phyloP scores from a whole-genome alignment of 768 basidiomycete genomes.

The Auriscalpium orientale region DNA sequence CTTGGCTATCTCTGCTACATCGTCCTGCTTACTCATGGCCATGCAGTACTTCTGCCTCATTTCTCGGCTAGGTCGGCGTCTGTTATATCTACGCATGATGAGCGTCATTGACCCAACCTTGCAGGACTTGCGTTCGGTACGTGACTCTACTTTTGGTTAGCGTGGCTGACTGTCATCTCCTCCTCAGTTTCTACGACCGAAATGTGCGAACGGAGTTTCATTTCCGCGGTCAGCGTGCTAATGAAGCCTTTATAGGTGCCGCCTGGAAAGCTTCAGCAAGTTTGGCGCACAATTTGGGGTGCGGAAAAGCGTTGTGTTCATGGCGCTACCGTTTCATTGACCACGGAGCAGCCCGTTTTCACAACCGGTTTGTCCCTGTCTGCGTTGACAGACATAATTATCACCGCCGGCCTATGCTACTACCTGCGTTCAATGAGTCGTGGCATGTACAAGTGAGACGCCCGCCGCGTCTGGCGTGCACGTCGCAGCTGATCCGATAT shows the following conservation, averaged over 20 bases:
- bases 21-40: no score
- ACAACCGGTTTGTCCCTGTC: constrained; percentile 5
- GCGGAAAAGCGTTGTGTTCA: background rate
- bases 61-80: background rate
- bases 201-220: background rate
- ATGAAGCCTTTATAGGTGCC: background rate
- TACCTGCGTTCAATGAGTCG: constrained; percentile 9
- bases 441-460: background rate
- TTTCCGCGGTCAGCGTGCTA: background rate
- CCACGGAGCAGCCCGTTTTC: background rate
- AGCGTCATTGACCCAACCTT: background rate
- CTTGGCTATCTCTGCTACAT: background rate
- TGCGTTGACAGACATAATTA: constrained; percentile 4
- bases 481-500: background rate
- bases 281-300: background rate
- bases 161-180: background rate
- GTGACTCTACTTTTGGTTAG: background rate
- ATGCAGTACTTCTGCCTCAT: background rate
- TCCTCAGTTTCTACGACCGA: background rate
- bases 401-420: constrained; percentile 5
- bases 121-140: background rate
- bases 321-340: background rate
- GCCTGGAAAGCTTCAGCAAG: background rate
- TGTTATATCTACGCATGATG: no score
- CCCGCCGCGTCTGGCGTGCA: background rate